Evolutionary conservation across 352 stramenopile genomes (phyloP), one percentile per base, ranked within the genome.

Genomic region (Plasmopara viticola): DNA sequence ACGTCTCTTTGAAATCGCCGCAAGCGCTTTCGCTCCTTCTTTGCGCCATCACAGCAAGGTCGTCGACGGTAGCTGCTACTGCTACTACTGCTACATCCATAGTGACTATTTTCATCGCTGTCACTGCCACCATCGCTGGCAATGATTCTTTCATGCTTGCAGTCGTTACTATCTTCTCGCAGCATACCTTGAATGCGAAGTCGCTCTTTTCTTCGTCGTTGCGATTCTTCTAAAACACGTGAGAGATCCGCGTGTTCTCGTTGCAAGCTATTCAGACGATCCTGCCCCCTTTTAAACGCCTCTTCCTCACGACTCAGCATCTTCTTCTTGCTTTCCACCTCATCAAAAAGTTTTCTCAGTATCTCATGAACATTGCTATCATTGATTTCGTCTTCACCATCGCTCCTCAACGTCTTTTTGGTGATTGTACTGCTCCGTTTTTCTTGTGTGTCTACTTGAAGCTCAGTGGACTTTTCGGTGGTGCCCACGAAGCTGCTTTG

Each of bases 21-120:
- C 20, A 79, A 45, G 5, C 54, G 53, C 44, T 72, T 76, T 9
- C 65, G 62, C 53, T 86, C 66, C 42, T 84, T 87, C 48, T 61
- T 68, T 6, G 49, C 44, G 3, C 35, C 41, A 38, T 70, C 50
- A 41, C 49, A 56, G 43, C 34, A 44, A 28, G 25, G 29, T 10
- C 37, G 35, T 17, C 31, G 28, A 38, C 53, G 54, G 3, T 33
- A 15, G 46, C 53, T 38, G 44, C 38, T 25, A 25, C 20, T 25
- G 20, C 20, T 25, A 25, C 20, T 38, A 15, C 28, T 62, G 51
- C 48, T 47, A 4, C 40, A 38, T 34, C 40, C 43, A 35, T 35
- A 20, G 13, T 48, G 15, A 33, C 45, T 57, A 30, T 47, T 55
- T 35, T 49, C 35, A 40, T 58, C 31, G 28, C 47, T 63, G 9